Conservation (phyloP, 1,284 basidiomycete species). For the Xerocomus minutiporus region DNA sequence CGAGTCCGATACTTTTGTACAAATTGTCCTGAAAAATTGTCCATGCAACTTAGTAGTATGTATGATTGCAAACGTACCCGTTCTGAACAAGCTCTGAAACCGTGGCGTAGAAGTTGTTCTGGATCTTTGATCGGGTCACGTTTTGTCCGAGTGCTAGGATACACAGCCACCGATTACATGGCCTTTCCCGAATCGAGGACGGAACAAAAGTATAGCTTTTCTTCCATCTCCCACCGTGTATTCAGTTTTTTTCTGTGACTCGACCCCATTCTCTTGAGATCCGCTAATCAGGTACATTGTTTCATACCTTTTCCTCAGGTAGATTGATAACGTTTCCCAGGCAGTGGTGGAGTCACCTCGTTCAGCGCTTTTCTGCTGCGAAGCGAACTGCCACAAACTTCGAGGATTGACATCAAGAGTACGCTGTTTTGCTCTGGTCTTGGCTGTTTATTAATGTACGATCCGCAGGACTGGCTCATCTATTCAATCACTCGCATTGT, state of each 20-base stretch:
- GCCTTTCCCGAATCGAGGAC: conserved; percentile 5
- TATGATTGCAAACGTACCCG: neutral
- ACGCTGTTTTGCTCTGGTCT: neutral
- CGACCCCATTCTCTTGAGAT: conserved; percentile 12
- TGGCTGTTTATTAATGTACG: neutral
- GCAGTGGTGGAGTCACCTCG: neutral
- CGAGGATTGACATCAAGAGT: conserved; percentile 6
- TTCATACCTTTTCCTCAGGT: neutral
- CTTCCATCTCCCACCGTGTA: conserved; percentile 15
- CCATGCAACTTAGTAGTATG: no score
- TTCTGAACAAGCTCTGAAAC: neutral
- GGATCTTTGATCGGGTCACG: no score
- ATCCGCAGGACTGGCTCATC: conserved; percentile 9
- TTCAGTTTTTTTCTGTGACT: conserved; percentile 13
- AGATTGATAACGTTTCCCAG: neutral
- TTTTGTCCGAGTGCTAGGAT: neutral
- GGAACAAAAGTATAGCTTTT: conserved; percentile 8
- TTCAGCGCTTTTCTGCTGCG: neutral
- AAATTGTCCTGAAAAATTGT: neutral
- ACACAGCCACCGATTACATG: conserved; percentile 28
- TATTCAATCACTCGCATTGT: conserved; percentile 3
- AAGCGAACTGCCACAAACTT: conserved; percentile 4
- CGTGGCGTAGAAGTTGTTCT: no score
- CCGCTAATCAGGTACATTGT: conserved; percentile 5
- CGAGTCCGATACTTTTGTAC: neutral